These are phyloP conservation scores for Serendipita sp. DNA, from an alignment of 768 basidiomycete genomes.

Conservation along the genomic window DNA sequence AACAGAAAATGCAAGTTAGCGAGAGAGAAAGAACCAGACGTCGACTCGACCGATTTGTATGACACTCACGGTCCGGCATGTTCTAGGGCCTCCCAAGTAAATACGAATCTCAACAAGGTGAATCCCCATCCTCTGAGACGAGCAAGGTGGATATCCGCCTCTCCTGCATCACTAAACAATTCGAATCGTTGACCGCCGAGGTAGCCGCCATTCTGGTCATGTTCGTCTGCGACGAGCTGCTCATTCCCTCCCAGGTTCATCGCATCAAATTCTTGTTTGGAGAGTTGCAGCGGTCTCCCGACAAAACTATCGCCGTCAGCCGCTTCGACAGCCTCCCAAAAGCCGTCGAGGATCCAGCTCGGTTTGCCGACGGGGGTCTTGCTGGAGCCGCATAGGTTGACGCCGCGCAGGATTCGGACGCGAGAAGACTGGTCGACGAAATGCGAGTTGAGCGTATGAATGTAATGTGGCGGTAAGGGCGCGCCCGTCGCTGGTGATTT, in stretches of 20 bases:
- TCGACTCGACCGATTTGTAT: neutral
- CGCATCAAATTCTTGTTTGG: neutral
- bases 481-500: constrained; percentile 43
- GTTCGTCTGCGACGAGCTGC: neutral
- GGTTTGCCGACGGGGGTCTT: constrained; percentile 68
- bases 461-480: constrained; percentile 26
- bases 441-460: constrained; percentile 50
- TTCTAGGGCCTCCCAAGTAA: constrained; percentile 94
- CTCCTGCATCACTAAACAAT: constrained; percentile 24
- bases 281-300: constrained; percentile 70
- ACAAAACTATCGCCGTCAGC: constrained; percentile 54
- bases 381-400: constrained; percentile 80
- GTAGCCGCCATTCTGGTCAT: neutral
- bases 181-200: neutral
- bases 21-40: neutral
- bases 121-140: constrained; percentile 91
- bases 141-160: constrained; percentile 70
- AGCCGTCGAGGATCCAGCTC: constrained; percentile 50
- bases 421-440: constrained; percentile 66
- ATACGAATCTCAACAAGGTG: constrained; percentile 62
- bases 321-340: constrained; percentile 67
- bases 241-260: constrained; percentile 10
- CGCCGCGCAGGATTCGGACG: constrained; percentile 75
- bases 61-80: constrained; percentile 82
- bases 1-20: constrained; percentile 8